Conservation (phyloP, 176 grass and related monocot species). For the Lolium multiflorum region DNA sequence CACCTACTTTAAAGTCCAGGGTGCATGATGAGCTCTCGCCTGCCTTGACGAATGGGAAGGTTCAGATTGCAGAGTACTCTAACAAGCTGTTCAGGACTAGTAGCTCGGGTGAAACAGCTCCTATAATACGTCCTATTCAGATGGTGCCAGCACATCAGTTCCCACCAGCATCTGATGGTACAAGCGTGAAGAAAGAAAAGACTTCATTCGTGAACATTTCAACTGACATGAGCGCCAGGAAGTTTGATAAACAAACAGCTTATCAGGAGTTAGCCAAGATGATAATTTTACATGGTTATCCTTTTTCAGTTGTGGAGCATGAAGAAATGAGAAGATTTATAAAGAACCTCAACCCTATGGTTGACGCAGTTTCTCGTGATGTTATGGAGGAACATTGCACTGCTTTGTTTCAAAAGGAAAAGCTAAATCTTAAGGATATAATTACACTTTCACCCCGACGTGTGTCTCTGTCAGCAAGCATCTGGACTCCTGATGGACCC, state of each 20-base stretch:
- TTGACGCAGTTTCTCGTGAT: constrained; percentile 20
- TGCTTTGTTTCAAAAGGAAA: constrained; percentile 57
- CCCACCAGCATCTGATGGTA: constrained; percentile 34
- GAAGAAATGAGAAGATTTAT: constrained; percentile 65
- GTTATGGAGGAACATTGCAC: constrained; percentile 53
- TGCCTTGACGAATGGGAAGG: constrained; percentile 61
- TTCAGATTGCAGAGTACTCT: constrained; percentile 54
- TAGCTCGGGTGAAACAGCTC: constrained; percentile 40
- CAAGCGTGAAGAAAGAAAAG: constrained; percentile 43
- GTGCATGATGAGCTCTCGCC: constrained; percentile 54
- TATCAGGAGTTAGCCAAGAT: constrained; percentile 52
- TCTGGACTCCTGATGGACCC: constrained; percentile 51
- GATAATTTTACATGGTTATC: constrained; percentile 54
- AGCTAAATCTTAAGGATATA: constrained; percentile 48
- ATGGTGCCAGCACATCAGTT: constrained; percentile 36
- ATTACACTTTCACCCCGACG: constrained; percentile 36
- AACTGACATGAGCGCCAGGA: constrained; percentile 33
- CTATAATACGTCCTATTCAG: constrained; percentile 45
- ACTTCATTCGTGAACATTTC: constrained; percentile 38
- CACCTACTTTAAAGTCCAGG: constrained; percentile 42
- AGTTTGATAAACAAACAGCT: constrained; percentile 48
- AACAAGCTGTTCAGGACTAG: constrained; percentile 38
- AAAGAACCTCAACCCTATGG: constrained; percentile 51
- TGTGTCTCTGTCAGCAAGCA: constrained; percentile 58
- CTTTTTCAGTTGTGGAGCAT: constrained; percentile 56